Percentiles rank a stretch among this genome's conserved stretches.
These are phyloP conservation scores for Neopestalotiopsis clavispora DNA, from an alignment of 2,329 filamentous ascomycete species.

Conservation along the genomic window DNA sequence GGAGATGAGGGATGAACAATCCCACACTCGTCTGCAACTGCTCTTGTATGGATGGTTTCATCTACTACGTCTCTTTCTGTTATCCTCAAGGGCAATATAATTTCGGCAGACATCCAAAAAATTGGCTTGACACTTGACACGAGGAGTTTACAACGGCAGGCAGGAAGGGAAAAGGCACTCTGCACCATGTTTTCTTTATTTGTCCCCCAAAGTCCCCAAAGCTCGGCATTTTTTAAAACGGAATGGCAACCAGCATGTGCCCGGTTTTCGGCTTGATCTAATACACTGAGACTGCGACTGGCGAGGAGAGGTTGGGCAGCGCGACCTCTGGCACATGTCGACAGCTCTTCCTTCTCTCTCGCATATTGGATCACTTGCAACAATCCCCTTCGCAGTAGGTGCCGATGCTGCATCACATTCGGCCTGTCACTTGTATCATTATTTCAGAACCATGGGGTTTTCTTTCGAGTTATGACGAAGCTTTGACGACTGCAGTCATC, in stretches of 20 bases:
- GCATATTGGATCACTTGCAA: constrained; percentile 32
- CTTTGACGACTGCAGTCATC: constrained; percentile 39
- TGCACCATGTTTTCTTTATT: constrained; percentile 31
- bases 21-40: constrained; percentile 5
- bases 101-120: constrained; percentile 33
- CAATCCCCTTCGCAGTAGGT: constrained; percentile 33
- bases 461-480: constrained; percentile 38
- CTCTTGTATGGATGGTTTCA: constrained; percentile 23
- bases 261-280: constrained; percentile 2
- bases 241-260: constrained; percentile 1
- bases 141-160: constrained; percentile 38
- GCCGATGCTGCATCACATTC: constrained; percentile 33
- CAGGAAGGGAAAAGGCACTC: constrained; percentile 39
- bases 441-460: constrained; percentile 35
- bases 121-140: constrained; percentile 31
- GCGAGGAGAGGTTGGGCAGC: neutral
- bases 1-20: constrained; percentile 24
- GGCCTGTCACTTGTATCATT: constrained; percentile 42
- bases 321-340: constrained; percentile 5
- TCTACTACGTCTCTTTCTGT: constrained; percentile 27
- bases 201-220: constrained; percentile 23
- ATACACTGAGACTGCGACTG: neutral
- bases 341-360: constrained; percentile 14
- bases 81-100: constrained; percentile 31
- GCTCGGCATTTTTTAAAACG: constrained; percentile 22